Conservation (phyloP, 108 stramenopile species). For the Cyclostephanos tholiformis region DNA sequence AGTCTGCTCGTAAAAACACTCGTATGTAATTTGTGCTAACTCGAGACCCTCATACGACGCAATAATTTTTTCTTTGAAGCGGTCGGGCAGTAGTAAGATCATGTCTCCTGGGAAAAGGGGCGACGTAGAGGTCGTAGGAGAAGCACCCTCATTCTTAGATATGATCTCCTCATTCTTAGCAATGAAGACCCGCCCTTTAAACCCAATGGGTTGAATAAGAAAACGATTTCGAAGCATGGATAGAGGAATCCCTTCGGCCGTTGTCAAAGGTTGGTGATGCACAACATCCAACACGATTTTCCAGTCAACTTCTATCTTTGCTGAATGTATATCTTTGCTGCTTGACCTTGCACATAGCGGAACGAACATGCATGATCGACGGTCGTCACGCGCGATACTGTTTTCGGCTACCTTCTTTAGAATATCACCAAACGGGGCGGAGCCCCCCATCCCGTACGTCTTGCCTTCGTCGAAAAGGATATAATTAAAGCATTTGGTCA, state of each 20-base stretch:
- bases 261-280: slow-evolving; percentile 1
- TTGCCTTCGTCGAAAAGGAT: slow-evolving; percentile 28
- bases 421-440: not conserved
- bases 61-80: not conserved
- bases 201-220: slow-evolving; percentile 27
- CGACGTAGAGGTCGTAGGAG: not conserved
- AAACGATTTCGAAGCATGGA: slow-evolving; percentile 36
- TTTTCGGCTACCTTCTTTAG: not conserved
- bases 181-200: slow-evolving; percentile 22
- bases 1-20: not conserved
- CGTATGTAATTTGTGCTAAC: not conserved
- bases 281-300: slow-evolving; percentile 22
- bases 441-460: slow-evolving; percentile 15
- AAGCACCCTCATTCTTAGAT: not conserved
- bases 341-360: slow-evolving; percentile 13
- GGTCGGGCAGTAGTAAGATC: not conserved
- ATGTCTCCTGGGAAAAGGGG: not conserved
- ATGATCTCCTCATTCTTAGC: slow-evolving; percentile 5
- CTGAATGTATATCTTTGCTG: not conserved
- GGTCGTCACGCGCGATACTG: not conserved
- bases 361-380: slow-evolving; percentile 35
- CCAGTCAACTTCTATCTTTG: slow-evolving; percentile 26
- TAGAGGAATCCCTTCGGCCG: slow-evolving; percentile 2
- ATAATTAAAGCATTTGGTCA: slow-evolving; percentile 36
- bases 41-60: not conserved